Evolutionary conservation across 805 yeast genomes (phyloP).

Genomic region (Metschnikowia chrysomelidarum): DNA sequence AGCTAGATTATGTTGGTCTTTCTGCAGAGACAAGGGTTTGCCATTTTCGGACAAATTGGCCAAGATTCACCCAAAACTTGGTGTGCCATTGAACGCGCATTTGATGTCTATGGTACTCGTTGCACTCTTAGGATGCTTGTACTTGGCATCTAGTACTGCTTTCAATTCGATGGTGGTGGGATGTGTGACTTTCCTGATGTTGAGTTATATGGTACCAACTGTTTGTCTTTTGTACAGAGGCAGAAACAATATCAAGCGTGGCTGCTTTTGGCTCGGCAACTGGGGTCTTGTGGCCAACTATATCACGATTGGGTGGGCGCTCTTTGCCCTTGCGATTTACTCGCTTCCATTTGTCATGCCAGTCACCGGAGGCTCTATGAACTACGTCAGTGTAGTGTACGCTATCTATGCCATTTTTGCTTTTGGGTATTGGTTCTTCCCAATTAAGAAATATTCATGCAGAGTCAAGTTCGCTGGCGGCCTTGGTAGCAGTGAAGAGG

Average conservation of each 20-base stretch:
- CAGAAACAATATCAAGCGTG: constrained; percentile 52
- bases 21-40: constrained; percentile 63
- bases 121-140: constrained; percentile 58
- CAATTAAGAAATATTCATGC: constrained; percentile 34
- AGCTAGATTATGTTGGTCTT: constrained; percentile 66
- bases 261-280: constrained; percentile 67
- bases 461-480: constrained; percentile 42
- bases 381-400: constrained; percentile 59
- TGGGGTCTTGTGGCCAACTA: constrained; percentile 51
- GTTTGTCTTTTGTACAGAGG: constrained; percentile 47
- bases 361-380: constrained; percentile 60
- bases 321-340: constrained; percentile 58
- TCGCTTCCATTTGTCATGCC: constrained; percentile 67
- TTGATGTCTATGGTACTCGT: constrained; percentile 51
- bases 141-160: constrained; percentile 65
- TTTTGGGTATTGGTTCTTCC: constrained; percentile 51
- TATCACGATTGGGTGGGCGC: constrained; percentile 54
- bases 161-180: constrained; percentile 64
- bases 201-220: constrained; percentile 59
- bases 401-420: constrained; percentile 46
- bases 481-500: constrained; percentile 32
- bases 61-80: constrained; percentile 43
- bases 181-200: constrained; percentile 54
- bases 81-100: constrained; percentile 61
- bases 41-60: constrained; percentile 55